Evolutionary conservation across 768 basidiomycete species (phyloP).

Genomic region (Mycena venus): DNA sequence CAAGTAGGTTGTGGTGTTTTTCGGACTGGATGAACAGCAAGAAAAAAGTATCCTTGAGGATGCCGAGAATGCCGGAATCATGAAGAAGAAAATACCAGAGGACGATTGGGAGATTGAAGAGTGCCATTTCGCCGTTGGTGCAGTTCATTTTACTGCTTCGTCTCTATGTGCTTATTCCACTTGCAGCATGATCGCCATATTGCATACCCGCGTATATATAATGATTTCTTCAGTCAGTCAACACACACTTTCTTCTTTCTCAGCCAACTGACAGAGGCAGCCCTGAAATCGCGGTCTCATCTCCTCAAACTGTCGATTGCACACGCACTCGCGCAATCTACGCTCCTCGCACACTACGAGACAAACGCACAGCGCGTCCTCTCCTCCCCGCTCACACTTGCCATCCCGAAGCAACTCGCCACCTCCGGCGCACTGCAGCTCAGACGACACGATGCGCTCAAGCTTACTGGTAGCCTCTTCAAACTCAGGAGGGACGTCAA

Average conservation of each 20-base stretch:
- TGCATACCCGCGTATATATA: conserved; percentile 91
- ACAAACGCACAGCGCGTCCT: conserved; percentile 81
- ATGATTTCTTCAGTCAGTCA: conserved; percentile 92
- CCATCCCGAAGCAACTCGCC: conserved; percentile 89
- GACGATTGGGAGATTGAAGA: conserved; percentile 93
- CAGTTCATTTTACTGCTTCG: conserved; percentile 6
- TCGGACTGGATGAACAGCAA: conserved; percentile 84
- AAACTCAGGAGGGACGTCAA: conserved; percentile 92
- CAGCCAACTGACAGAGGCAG: conserved; percentile 51
- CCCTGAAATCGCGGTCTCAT: conserved; percentile 92
- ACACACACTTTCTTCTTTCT: conserved; percentile 1
- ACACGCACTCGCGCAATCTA: conserved; percentile 95
- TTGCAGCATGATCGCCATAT: conserved; percentile 87
- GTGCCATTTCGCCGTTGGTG: conserved; percentile 86
- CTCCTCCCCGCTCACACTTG: conserved; percentile 79
- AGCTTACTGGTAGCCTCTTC: conserved; percentile 88
- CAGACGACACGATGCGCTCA: conserved; percentile 85
- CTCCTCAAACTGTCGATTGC: conserved; percentile 93
- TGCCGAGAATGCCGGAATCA: conserved; percentile 75
- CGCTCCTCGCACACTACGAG: conserved; percentile 91
- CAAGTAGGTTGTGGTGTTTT: conserved; percentile 79
- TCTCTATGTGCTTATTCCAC: conserved; percentile 15
- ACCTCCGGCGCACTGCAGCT: conserved; percentile 81
- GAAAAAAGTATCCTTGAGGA: conserved; percentile 91
- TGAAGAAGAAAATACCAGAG: conserved; percentile 72